Percentiles rank a stretch among this genome's conserved stretches.
phyloP scores from a whole-genome alignment of 2,329 filamentous ascomycete genomes.

The Lachnellula cervina region DNA sequence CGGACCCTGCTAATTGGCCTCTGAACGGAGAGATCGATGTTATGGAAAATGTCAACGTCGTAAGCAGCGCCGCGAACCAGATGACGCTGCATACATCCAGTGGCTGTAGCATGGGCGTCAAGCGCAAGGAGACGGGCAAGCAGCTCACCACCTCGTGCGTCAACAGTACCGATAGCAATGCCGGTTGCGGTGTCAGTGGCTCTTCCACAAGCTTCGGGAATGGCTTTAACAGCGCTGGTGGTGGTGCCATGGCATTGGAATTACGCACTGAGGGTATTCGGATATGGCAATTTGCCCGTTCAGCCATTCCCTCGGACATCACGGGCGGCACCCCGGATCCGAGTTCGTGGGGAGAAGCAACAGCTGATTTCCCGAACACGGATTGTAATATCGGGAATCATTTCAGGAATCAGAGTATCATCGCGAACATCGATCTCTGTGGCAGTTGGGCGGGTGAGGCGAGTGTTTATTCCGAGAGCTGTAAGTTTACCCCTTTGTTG shows the following conservation, averaged over 20 bases:
- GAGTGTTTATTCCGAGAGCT: conserved; percentile 25
- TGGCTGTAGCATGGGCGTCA: conserved; percentile 38
- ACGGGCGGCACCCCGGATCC: conserved; percentile 39
- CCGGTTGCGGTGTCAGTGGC: conserved; percentile 40
- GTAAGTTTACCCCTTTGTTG: conserved; percentile 12
- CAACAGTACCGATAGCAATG: conserved; percentile 36
- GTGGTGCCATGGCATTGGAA: conserved; percentile 47
- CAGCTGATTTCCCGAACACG: conserved; percentile 45
- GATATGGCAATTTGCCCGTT: conserved; percentile 48
- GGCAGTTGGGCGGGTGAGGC: conserved; percentile 75
- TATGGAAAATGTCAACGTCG: conserved; percentile 45
- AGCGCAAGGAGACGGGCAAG: conserved; percentile 43
- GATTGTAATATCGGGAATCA: conserved; percentile 64
- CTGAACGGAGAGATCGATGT: conserved; percentile 55
- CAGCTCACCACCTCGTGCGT: conserved; percentile 44
- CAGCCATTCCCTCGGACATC: conserved; percentile 42
- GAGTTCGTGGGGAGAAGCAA: conserved; percentile 40
- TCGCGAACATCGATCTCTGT: conserved; percentile 81
- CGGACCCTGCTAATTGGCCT: conserved; percentile 56
- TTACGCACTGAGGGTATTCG: conserved; percentile 41
- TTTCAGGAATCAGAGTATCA: conserved; percentile 70
- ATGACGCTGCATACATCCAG: conserved; percentile 46
- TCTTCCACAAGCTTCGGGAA: conserved; percentile 43
- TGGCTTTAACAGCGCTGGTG: conserved; percentile 46
- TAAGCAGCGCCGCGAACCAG: conserved; percentile 34